Evolutionary conservation across 177 flowering plant species (phyloP), one percentile per base, ranked within the genome.

Genomic region (Telopea speciosissima): DNA sequence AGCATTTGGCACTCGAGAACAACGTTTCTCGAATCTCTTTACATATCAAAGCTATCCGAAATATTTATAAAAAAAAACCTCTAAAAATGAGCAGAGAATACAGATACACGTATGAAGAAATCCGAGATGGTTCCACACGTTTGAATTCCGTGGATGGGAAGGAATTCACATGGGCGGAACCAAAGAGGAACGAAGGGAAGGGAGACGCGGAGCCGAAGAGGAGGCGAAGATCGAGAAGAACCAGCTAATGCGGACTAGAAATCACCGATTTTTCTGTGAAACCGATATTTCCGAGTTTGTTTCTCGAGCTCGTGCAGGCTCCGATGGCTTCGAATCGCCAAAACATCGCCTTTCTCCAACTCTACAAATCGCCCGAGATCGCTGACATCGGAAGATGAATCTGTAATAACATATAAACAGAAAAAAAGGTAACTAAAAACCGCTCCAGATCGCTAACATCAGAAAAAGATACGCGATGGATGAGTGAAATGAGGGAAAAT

Each of bases 261-360:
- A 71, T 74, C 75, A 72, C 68, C 78, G 68, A 78, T 31, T 78
- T 78, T 78, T 66, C 80, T 65, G 63, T 75, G 78, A 26, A 66
- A 40, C 23, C 72, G 74, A 24, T 69, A 58, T 70, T 61, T 67
- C 40, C 40, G 54, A n/a, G 25, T 54, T 19, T 61, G 26, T 44
- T 64, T 64, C n/a, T 58, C 69, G 11, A 62, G 26, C 28, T 78
- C 77, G 33, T 78, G 80, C 69, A 78, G 66, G 74, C 70, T 78
- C 63, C 78, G 68, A 24, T 75, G 75, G 54, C 76, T 75, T 69
- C 73, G 68, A n/a, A 69, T 72, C 69, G 68, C 74, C 36, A 78
- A 66, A n/a, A 69, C 71, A 26, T 72, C 78, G 62, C 62, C 45
- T 42, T 68, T 74, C 12, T 64, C 69, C 6, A 71, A 24, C 68